phyloP scores from a whole-genome alignment of 805 yeast species.

The Deakozyma indianensis region DNA sequence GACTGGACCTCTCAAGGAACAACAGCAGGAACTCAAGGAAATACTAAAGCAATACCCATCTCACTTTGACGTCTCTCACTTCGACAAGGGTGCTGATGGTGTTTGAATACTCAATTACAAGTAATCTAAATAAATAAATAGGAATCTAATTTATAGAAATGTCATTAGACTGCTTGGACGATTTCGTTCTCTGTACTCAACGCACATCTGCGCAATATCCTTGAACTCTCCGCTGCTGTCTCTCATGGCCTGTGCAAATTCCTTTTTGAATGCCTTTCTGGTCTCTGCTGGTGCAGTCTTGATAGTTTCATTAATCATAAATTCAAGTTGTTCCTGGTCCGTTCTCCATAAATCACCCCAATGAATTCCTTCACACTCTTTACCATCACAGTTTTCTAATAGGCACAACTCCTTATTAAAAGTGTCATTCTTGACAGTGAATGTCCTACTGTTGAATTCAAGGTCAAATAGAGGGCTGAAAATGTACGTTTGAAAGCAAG shows the following conservation, averaged over 20 bases:
- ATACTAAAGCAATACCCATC: conserved; percentile 17
- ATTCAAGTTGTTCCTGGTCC: no score
- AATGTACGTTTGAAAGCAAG: not conserved
- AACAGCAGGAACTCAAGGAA: conserved; percentile 16
- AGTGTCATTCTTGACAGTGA: not conserved
- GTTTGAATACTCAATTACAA: conserved; percentile 1
- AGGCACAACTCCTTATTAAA: not conserved
- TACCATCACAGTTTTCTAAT: not conserved
- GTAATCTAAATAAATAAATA: no score
- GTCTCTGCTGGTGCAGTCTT: no score
- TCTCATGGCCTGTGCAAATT: no score
- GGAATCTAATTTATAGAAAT: no score
- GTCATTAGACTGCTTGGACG: no score
- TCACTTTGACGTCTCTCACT: conserved; percentile 14
- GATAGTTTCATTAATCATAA: no score
- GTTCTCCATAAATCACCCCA: no score
- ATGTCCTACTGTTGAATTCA: not conserved
- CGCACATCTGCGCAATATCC: no score
- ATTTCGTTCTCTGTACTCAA: no score
- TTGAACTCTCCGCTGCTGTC: no score
- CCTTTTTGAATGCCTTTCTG: no score
- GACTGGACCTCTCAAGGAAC: conserved; percentile 14
- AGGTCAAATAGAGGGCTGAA: not conserved
- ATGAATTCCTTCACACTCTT: not conserved
- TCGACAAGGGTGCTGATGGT: conserved; percentile 14